These are phyloP conservation scores for Syzygium aromaticum DNA, from an alignment of 345 rosid genomes.

Conservation along the genomic window DNA sequence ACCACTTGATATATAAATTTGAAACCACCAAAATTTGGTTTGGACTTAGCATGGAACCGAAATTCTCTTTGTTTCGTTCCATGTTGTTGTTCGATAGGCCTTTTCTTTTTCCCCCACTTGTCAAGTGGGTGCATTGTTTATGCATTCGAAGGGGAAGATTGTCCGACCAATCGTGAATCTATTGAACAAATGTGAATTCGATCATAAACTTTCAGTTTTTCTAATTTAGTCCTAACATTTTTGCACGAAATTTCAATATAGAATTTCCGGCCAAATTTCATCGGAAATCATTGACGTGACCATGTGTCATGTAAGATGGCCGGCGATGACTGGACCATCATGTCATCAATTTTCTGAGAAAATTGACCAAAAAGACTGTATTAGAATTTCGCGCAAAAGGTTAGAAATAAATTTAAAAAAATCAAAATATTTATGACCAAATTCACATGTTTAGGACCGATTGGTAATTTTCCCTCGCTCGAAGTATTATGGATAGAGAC, in stretches of 20 bases:
- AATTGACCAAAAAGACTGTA: accelerated
- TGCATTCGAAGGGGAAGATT: background rate
- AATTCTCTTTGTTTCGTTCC: background rate
- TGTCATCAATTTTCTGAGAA: accelerated
- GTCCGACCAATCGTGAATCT: background rate
- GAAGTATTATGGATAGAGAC: background rate
- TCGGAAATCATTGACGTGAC: accelerated
- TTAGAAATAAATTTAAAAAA: accelerated
- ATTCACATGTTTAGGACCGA: background rate
- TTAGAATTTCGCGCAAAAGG: accelerated
- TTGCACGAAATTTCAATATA: background rate
- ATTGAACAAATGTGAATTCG: background rate
- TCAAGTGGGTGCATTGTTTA: background rate
- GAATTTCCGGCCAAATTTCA: background rate
- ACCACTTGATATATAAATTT: background rate
- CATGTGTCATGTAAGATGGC: too few relatives aligned
- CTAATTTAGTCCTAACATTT: accelerated
- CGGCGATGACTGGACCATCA: too few relatives aligned
- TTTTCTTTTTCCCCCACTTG: background rate
- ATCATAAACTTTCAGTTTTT: background rate
- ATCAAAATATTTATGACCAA: accelerated
- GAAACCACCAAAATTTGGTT: background rate
- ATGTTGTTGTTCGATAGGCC: background rate
- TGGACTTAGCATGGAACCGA: background rate
- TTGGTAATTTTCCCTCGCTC: background rate